A percentile compares a stretch with the other conserved stretches of the same genome.
Conservation (phyloP, 139 green algal genomes). For the Chlamydomonas applanata region DNA sequence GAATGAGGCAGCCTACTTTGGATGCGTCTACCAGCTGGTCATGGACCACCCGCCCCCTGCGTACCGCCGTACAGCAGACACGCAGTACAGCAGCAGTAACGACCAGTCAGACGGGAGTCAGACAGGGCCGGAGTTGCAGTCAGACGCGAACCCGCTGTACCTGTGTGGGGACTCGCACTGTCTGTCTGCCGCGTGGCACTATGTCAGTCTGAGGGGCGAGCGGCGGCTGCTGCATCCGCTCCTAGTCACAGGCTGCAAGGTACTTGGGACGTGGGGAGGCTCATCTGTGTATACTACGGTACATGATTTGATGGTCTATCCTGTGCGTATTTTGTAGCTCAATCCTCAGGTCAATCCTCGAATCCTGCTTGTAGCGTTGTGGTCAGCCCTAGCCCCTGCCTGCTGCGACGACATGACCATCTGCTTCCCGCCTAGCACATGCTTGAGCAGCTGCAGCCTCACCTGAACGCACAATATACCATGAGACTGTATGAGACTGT, state of each 20-base stretch:
- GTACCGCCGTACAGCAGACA: no score
- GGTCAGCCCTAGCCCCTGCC: no score
- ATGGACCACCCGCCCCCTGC: slow-evolving; percentile 17
- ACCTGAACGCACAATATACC: no score
- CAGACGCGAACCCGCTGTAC: slow-evolving; percentile 34
- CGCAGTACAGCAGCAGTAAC: neutral
- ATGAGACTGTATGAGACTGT: no score
- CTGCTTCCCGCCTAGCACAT: no score
- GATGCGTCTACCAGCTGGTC: slow-evolving; percentile 64
- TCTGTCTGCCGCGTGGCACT: slow-evolving; percentile 56
- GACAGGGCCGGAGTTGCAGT: neutral
- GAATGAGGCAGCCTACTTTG: slow-evolving; percentile 83
- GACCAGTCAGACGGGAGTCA: neutral
- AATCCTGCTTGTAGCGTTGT: no score
- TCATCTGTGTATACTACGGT: no score
- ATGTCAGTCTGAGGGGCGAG: slow-evolving; percentile 46
- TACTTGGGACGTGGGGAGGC: no score
- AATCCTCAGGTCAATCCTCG: no score
- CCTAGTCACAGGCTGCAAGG: slow-evolving; percentile 77
- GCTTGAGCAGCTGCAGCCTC: no score
- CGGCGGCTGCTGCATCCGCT: slow-evolving; percentile 53
- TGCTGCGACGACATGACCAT: slow-evolving; percentile 10
- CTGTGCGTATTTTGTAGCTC: no score
- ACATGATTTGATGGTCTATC: no score
- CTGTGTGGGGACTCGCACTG: slow-evolving; percentile 72